Conservation (phyloP, 192 early-diverging fungal genomes). For the Spinellus fusiger region DNA sequence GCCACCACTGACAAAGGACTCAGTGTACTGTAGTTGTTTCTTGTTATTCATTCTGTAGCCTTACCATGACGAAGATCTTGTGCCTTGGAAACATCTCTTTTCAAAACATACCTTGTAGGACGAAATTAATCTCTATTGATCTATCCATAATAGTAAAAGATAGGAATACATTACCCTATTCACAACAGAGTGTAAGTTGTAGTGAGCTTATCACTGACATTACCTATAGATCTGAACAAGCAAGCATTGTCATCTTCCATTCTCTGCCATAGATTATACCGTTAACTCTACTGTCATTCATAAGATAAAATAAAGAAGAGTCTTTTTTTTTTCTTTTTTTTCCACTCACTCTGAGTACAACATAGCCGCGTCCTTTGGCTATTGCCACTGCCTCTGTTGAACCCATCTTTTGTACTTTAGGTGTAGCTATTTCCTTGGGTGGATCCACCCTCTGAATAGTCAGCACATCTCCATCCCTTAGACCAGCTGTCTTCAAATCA, state of each 20-base stretch:
- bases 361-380: not conserved
- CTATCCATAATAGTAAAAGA: not conserved
- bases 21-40: constrained; percentile 1
- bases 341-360: not conserved
- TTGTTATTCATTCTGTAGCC: not conserved
- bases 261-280: constrained; percentile 36
- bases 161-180: not conserved
- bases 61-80: constrained; percentile 31
- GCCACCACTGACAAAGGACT: constrained; percentile 35
- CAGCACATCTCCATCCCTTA: constrained; percentile 41
- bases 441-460: constrained; percentile 7
- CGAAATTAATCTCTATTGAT: not conserved
- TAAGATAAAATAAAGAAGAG: not conserved
- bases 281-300: not conserved
- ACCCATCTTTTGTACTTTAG: not conserved
- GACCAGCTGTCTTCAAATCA: constrained; percentile 17
- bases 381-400: no score
- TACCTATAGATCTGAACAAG: constrained; percentile 61
- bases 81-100: constrained; percentile 16
- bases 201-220: not conserved
- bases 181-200: not conserved
- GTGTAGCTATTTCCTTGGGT: not conserved
- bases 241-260: constrained; percentile 70
- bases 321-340: constrained; percentile 3
- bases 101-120: constrained; percentile 28